Evolutionary conservation across 1,139 yeast species (phyloP), one percentile per base, ranked within the genome.

Genomic region (Yamadazyma mexicana): DNA sequence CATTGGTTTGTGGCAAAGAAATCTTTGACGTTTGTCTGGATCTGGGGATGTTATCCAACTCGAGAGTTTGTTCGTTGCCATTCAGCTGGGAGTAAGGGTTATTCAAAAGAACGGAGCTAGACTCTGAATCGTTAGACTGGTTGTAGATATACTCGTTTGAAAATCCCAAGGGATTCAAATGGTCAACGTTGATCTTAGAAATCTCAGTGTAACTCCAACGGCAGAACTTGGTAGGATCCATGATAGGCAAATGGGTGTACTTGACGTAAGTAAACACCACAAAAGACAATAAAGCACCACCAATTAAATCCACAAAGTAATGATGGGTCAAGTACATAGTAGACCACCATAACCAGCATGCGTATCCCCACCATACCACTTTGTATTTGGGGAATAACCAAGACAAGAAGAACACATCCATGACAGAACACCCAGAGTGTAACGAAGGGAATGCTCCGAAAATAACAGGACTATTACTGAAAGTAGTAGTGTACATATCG

Each of bases 401-500:
- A 31, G 83, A 72, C 53, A 91, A 70, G 60, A 91, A 91, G 47
- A 89, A 69, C 5, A 92, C 96, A 59, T 89, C 96, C 88, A 91
- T 87, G 3, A 89, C 85, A 4, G 97, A 89, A 59, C 91, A 86
- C 17, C 95, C 98, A 4, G 96, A 84, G 58, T 91, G 98, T 54
- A 92, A 73, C 3, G 96, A 89, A 3, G 99, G 99, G 69, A 92
- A 89, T 1, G 99, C 99, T 33, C 99, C 99, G 66, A 92, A 92
- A 31, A 92, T 91, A 43, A 91, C 85, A 2, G 98, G 97, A 4
- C 96, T 86, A 48, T 87, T 91, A 28, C 79, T 70, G 58, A 92
- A 92, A 4, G 87, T 84, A 4, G 88, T 73, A n/a, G 96, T 83
- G 62, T 92, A 92, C 72, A 89, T 71, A 58, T 87, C 89, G 38